Conservation (phyloP, 768 basidiomycete genomes). For the Rhizopogon vesiculosus region DNA sequence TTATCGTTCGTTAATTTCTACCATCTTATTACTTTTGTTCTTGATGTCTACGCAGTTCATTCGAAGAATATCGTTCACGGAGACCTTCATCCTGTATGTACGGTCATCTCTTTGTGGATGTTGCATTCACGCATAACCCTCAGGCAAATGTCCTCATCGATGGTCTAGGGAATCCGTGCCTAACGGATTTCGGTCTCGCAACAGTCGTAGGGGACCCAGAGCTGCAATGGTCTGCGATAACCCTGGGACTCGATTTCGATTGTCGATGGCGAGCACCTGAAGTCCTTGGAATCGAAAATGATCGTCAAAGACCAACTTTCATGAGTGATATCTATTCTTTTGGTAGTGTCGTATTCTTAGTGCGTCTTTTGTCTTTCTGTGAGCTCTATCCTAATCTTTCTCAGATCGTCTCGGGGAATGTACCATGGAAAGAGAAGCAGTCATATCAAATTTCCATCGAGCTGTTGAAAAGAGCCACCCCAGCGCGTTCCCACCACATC, state of each 20-base stretch:
- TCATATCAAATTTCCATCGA: too few relatives aligned
- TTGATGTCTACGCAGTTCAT: conserved; percentile 8
- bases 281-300: too few relatives aligned
- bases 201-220: conserved; percentile 27
- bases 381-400: too few relatives aligned
- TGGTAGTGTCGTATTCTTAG: too few relatives aligned
- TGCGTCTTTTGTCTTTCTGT: too few relatives aligned
- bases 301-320: too few relatives aligned
- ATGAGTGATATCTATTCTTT: too few relatives aligned
- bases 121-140: too few relatives aligned
- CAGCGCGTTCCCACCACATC: too few relatives aligned
- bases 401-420: too few relatives aligned
- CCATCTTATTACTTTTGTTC: background rate
- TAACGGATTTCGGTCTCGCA: conserved; percentile 43
- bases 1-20: conserved; percentile 5
- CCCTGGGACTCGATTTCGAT: background rate
- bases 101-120: background rate
- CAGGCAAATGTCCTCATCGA: conserved; percentile 16
- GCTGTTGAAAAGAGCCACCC: too few relatives aligned
- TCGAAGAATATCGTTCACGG: conserved; percentile 11
- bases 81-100: conserved; percentile 9
- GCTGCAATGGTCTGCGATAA: background rate
- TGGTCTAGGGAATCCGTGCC: conserved; percentile 23
- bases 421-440: too few relatives aligned
- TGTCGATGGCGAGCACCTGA: conserved; percentile 41